A percentile compares a stretch with the other conserved stretches of the same genome.
phyloP scores from a whole-genome alignment of 2,329 filamentous ascomycete species.

The Fusarium beomiforme region DNA sequence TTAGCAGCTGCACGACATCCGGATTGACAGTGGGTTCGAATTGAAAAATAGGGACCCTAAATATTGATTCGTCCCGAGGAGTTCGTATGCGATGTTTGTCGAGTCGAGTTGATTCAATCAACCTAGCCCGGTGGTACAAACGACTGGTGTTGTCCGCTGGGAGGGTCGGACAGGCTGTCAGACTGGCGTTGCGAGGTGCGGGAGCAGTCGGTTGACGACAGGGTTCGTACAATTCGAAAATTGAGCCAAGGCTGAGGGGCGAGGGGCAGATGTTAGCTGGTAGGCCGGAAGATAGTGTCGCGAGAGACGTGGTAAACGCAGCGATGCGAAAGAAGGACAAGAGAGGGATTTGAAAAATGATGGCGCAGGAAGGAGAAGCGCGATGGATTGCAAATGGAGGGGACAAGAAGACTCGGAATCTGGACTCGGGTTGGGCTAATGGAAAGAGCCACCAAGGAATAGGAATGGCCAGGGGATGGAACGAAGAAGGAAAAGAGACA shows the following conservation, averaged over 20 bases:
- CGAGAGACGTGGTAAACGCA: slow-evolving; percentile 17
- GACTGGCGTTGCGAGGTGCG: slow-evolving; percentile 31
- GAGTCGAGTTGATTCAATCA: slow-evolving; percentile 21
- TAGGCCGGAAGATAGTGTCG: slow-evolving; percentile 2
- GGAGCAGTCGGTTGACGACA: slow-evolving; percentile 33
- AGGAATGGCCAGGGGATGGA: slow-evolving; percentile 34
- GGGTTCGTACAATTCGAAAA: slow-evolving; percentile 32
- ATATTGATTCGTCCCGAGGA: background rate
- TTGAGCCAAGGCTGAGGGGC: slow-evolving; percentile 32
- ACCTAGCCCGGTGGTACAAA: slow-evolving; percentile 25
- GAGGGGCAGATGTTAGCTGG: slow-evolving; percentile 25
- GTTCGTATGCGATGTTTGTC: slow-evolving; percentile 15
- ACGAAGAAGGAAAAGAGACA: slow-evolving; percentile 31
- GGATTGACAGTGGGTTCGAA: background rate
- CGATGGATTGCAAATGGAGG: slow-evolving; percentile 27
- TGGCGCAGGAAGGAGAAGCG: slow-evolving; percentile 30
- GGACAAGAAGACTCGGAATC: slow-evolving; percentile 33
- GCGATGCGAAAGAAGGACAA: slow-evolving; percentile 15
- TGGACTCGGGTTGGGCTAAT: slow-evolving; percentile 29
- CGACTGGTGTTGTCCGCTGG: slow-evolving; percentile 24
- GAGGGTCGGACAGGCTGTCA: slow-evolving; percentile 35
- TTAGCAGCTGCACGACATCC: slow-evolving; percentile 34
- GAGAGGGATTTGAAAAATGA: slow-evolving; percentile 29
- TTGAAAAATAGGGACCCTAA: background rate
- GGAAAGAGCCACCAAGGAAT: slow-evolving; percentile 30